Evolutionary conservation across 2,329 filamentous ascomycete genomes (phyloP).

Genomic region (Sclerotinia sclerotiorum): DNA sequence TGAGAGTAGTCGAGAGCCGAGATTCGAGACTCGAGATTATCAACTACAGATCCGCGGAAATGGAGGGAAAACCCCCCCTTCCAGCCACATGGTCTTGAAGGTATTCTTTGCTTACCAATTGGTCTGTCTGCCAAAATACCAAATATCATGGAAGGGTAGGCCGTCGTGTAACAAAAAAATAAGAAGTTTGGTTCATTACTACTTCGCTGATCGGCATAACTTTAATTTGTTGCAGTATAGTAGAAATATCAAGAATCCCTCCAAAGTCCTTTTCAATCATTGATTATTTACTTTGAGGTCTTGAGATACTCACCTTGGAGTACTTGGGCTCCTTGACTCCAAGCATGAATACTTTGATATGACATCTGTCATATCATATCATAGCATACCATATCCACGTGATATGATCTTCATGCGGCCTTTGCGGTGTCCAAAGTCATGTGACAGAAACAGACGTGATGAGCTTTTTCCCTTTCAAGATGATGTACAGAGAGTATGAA

Average conservation of each 20-base stretch:
- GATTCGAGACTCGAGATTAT: too few relatives aligned
- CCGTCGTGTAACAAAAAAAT: too few relatives aligned
- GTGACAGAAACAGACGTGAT: background rate
- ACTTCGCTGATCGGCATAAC: background rate
- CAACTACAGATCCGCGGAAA: too few relatives aligned
- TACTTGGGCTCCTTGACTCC: background rate
- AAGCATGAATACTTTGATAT: background rate
- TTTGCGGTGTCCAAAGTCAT: background rate
- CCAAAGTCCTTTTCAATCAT: background rate
- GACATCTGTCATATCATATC: too few relatives aligned
- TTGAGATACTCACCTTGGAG: background rate
- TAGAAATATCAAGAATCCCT: background rate
- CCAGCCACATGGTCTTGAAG: too few relatives aligned
- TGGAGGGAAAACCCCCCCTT: background rate
- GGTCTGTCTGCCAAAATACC: too few relatives aligned
- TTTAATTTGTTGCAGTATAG: background rate
- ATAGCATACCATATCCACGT: background rate
- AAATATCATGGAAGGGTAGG: background rate
- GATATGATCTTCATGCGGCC: slow-evolving; percentile 6
- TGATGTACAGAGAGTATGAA: background rate
- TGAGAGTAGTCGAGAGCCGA: background rate
- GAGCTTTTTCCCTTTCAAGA: too few relatives aligned
- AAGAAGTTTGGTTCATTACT: background rate
- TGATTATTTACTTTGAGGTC: background rate
- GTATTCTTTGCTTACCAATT: background rate